Base-by-base conservation (phyloP, 345 rosid genomes). In the Mercurialis annua region DNA sequence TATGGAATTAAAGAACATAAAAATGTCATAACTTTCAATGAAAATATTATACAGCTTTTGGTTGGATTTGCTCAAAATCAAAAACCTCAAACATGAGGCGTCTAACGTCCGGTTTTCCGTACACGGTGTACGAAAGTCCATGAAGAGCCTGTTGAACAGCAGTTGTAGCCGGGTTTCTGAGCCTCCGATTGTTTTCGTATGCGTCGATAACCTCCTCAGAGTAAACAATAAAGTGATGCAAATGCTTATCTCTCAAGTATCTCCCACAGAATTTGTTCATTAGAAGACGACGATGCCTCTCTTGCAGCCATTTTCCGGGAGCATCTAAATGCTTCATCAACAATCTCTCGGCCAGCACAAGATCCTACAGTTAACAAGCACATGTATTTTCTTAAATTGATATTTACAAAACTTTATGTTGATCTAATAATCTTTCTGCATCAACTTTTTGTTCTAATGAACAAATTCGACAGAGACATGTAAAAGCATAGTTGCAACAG, bases 211-310 rank as follows among this genome's bases (percentile, higher is more conserved):
- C 96, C 76, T 87, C 80, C 40, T 94, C 92, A 2, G 94, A 77
- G 78, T 79, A 90, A 53, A 81, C 33, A 23, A 90, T 75, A 56
- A 52, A 75, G 30, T 77, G 83, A 63, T 94, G 99, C 62, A 89
- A 92, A 72, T 81, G 71, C 69, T 89, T 90, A 57, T 82, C 96
- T 71, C 99, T 82, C 65, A 90, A 76, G 73, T 87, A 94, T 59
- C 83, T 80, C 11, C 97, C 97, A 6, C 99, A 94, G 76, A 84
- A 89, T 73, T 90, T 94, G 97, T 94, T 94, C 99, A 90, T 86
- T 17, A 94, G 80, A 55, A 83, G 38, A 10, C 95, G 88, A 0
- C 99, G 82, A 69, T 90, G 97, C 76, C 76, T 90, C 89, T 89
- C 94, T 71, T 89, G 92, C 1, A 94, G 80, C 96, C 94, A 91